Evolutionary conservation across 768 basidiomycete genomes (phyloP).

Genomic region (Phlegmacium glaucopus): DNA sequence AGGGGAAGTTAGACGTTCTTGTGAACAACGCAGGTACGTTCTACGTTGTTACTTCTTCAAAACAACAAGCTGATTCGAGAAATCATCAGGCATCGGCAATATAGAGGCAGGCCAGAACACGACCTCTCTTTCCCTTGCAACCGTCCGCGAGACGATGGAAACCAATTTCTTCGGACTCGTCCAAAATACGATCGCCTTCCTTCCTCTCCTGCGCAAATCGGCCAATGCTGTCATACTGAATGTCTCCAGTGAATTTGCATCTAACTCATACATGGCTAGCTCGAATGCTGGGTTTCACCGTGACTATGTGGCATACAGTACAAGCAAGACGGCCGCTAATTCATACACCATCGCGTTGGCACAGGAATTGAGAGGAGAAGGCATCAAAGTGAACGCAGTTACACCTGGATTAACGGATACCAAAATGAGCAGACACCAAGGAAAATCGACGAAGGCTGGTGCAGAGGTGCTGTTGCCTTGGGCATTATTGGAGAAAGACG

Average conservation of each 20-base stretch:
- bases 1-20: too few relatives aligned
- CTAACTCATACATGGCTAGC: slow-evolving; percentile 33
- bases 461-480: too few relatives aligned
- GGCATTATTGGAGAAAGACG: too few relatives aligned
- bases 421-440: too few relatives aligned
- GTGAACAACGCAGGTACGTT: too few relatives aligned
- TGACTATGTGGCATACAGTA: too few relatives aligned
- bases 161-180: slow-evolving; percentile 43
- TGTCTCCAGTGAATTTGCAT: slow-evolving; percentile 43
- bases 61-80: slow-evolving; percentile 37
- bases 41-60: slow-evolving; percentile 29
- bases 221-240: slow-evolving; percentile 34
- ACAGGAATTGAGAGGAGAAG: too few relatives aligned
- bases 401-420: too few relatives aligned
- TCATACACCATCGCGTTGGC: too few relatives aligned
- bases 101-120: slow-evolving; percentile 28
- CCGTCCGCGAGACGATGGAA: slow-evolving; percentile 35
- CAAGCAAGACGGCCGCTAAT: too few relatives aligned
- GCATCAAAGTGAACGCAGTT: too few relatives aligned
- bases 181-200: slow-evolving; percentile 37
- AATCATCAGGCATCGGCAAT: slow-evolving; percentile 23
- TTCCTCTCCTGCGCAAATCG: slow-evolving; percentile 37
- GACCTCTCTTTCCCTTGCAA: slow-evolving; percentile 27
- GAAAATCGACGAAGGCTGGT: too few relatives aligned
- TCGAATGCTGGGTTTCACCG: slow-evolving; percentile 28